phyloP scores from a whole-genome alignment of 169 alveolate species.

The Eimeria maxima region DNA sequence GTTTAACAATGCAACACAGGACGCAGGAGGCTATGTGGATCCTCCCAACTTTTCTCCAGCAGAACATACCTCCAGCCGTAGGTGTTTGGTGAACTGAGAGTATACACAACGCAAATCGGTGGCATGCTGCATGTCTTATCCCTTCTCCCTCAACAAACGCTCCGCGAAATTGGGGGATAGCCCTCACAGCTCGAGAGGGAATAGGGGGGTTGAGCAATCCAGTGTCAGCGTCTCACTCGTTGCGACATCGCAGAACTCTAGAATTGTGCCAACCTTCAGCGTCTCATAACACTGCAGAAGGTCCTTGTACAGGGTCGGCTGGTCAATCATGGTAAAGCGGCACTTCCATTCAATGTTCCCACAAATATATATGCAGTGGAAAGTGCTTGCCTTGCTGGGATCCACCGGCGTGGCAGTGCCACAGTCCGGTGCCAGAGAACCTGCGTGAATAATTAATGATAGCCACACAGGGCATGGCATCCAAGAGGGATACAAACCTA shows the following conservation, averaged over 20 bases:
- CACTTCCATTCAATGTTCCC: constrained; percentile 64
- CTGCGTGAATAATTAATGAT: background rate
- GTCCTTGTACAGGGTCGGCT: constrained; percentile 69
- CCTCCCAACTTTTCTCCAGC: background rate
- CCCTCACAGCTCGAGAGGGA: background rate
- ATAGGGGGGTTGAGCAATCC: background rate
- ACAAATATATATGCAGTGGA: constrained; percentile 11
- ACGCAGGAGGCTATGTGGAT: background rate
- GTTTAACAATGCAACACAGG: background rate
- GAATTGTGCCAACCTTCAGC: constrained; percentile 33
- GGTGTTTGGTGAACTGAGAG: constrained; percentile 44
- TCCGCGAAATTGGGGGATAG: background rate
- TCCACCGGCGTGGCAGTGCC: constrained; percentile 6
- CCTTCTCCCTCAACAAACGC: background rate
- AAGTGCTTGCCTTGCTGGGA: constrained; percentile 14
- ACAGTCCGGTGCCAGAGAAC: constrained; percentile 56
- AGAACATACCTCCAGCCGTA: constrained; percentile 53
- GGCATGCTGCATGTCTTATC: background rate
- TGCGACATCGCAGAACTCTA: constrained; percentile 23
- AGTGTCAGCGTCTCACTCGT: constrained; percentile 26
- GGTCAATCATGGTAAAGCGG: constrained; percentile 19
- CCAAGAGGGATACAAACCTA: background rate
- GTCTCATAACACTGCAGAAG: background rate
- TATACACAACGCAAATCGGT: background rate
- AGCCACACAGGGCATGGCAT: background rate